Evolutionary conservation across 768 basidiomycete genomes (phyloP), one percentile per base, ranked within the genome.

Genomic region (Podaxis rugospora): DNA sequence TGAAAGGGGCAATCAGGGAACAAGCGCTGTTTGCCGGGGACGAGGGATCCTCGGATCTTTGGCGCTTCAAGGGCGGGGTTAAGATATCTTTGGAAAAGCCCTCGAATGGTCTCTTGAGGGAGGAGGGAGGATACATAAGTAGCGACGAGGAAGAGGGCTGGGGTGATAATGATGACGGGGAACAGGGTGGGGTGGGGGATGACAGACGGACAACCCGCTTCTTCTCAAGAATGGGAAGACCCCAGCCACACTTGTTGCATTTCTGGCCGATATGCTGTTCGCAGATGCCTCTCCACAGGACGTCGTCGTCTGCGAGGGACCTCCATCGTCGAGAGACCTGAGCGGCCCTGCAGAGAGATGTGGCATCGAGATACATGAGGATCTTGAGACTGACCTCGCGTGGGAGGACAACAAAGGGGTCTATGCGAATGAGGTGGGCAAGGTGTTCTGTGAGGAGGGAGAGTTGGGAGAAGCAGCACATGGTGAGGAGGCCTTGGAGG

Each of bases 381-480:
- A 97, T 84, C 70, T 87, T 92, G 71, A 98, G 84, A 18, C 82
- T 84, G 67, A 97, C 83, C 72, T 99, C 96, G 62, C 92, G 87
- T 1, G 97, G 97, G 51, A 99, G 83, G 64, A 93, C 84, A 50
- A 81, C 76, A 74, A 98, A 94, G 9, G 96, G 97, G 72, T 99
- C 97, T 73, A 98, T 88, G 66, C 97, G 89, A 72, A 97, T 98
- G 66, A 98, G 88, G 65, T 92, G 88, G 36, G 87, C 80, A 62
- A 98, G 91, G 56, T 94, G 90, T 64, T 97, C 93, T 32, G 94
- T 90, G 61, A 99, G 88, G 53, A 98, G 90, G 27, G 97, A 98
- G 28, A 99, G 88, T 69, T 99, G 95, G 51, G 92, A 95, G 79
- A 97, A 98, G 76, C 97, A 98, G 73, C 95, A 98, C 94, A 99